A percentile compares a stretch with the other conserved stretches of the same genome.
Evolutionary conservation across 2,329 filamentous ascomycete species (phyloP).

Genomic region (Cercospora nicotianae): DNA sequence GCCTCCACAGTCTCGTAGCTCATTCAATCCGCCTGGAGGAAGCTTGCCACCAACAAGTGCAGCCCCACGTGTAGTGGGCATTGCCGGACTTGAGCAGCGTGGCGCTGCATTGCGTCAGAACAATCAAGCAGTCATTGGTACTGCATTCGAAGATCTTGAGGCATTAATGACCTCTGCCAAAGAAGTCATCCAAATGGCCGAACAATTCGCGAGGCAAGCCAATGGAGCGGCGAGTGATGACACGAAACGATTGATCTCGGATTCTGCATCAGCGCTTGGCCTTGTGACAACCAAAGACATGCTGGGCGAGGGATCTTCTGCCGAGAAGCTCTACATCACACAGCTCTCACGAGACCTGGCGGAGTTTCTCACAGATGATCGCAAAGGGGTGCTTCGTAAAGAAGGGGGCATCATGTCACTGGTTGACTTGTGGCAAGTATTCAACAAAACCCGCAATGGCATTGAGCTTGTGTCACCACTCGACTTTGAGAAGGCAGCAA

Average conservation of each 20-base stretch:
- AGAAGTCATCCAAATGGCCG: conserved; percentile 89
- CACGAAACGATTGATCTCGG: conserved; percentile 71
- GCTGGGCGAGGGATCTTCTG: conserved; percentile 69
- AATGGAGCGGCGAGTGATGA: conserved; percentile 59
- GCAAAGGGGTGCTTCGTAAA: conserved; percentile 71
- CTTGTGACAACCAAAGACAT: conserved; percentile 95
- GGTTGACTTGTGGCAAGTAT: conserved; percentile 90
- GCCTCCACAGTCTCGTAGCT: conserved; percentile 30
- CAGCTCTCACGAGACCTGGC: conserved; percentile 82
- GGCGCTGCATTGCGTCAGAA: conserved; percentile 84
- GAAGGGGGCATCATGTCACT: conserved; percentile 87
- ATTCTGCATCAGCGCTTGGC: conserved; percentile 80
- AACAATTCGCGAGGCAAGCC: conserved; percentile 73
- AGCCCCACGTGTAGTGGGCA: conserved; percentile 69
- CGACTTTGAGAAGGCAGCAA: conserved; percentile 87
- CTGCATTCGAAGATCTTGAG: conserved; percentile 92
- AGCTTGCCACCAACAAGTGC: conserved; percentile 29
- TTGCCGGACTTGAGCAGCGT: conserved; percentile 86
- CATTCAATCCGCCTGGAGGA: conserved; percentile 50
- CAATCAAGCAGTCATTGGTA: conserved; percentile 89
- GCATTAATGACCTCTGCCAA: conserved; percentile 97
- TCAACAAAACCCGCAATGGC: conserved; percentile 88
- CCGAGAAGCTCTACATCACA: conserved; percentile 84
- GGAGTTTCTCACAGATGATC: conserved; percentile 85
- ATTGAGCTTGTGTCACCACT: conserved; percentile 90